These are phyloP conservation scores for Leccinum fibrillosum DNA, from an alignment of 768 basidiomycete species.

Conservation along the genomic window DNA sequence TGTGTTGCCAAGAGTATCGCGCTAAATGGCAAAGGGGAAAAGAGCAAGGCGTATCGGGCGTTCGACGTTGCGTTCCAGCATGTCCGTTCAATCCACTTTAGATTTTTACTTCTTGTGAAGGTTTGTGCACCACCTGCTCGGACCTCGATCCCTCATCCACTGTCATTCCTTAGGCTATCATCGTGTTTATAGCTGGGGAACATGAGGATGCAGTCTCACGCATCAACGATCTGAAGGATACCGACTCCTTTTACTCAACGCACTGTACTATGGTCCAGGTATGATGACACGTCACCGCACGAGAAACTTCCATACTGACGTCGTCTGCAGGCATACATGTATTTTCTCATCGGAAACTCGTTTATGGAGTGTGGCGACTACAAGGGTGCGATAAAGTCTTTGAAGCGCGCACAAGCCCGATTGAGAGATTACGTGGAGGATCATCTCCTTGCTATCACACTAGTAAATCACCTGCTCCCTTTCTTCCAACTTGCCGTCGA, in stretches of 20 bases:
- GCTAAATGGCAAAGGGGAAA: background rate
- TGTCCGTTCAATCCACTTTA: background rate
- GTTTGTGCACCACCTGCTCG: background rate
- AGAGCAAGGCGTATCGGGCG: background rate
- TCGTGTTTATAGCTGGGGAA: background rate
- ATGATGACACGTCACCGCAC: background rate
- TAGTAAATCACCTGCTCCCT: background rate
- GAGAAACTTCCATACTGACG: background rate
- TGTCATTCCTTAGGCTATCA: background rate
- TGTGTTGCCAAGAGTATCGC: background rate
- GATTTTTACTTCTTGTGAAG: background rate
- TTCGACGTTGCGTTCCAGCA: background rate
- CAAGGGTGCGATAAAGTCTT: background rate
- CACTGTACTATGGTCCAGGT: background rate
- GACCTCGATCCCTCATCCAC: background rate
- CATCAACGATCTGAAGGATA: background rate
- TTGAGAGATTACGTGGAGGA: background rate
- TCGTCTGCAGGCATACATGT: background rate
- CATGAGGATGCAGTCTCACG: background rate
- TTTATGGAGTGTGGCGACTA: background rate
- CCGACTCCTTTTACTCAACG: background rate
- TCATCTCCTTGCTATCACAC: background rate
- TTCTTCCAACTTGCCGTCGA: background rate
- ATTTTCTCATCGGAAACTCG: background rate
- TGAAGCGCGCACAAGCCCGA: background rate